These are phyloP conservation scores for Pontederia paniculata DNA, from an alignment of 176 grass and related monocot species.

Conservation along the genomic window DNA sequence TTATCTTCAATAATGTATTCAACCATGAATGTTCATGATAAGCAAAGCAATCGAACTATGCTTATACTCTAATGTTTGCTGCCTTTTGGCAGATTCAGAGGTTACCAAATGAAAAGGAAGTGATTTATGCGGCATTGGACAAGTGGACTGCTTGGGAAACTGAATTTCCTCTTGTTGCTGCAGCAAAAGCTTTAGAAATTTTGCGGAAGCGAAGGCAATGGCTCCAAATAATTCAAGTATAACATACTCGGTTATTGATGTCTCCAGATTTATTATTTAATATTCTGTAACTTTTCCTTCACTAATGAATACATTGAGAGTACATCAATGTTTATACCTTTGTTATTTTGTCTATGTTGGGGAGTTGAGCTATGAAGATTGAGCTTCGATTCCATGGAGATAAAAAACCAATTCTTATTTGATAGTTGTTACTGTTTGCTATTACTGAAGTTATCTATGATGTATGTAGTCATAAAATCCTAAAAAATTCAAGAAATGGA, in stretches of 20 bases:
- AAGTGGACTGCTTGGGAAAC: slow-evolving; percentile 86
- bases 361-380: no score
- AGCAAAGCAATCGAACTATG: not conserved
- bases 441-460: no score
- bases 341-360: no score
- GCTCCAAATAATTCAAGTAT: slow-evolving; percentile 74
- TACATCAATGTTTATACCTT: no score
- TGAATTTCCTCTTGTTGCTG: slow-evolving; percentile 61
- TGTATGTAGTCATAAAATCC: no score
- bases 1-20: not conserved
- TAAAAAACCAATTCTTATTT: no score
- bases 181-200: slow-evolving; percentile 68
- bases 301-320: no score
- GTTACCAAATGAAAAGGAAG: slow-evolving; percentile 64
- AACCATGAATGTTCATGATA: not conserved
- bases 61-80: slow-evolving; percentile 5
- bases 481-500: no score
- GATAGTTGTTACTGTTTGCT: no score
- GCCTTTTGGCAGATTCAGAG: slow-evolving; percentile 50
- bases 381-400: no score
- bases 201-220: slow-evolving; percentile 57
- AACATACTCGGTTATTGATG: not conserved
- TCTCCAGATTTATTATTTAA: not conserved
- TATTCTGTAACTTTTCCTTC: no score
- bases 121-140: slow-evolving; percentile 64